A percentile compares a stretch with the other conserved stretches of the same genome.
Conservation (phyloP, 768 basidiomycete species). For the Russula griseocarnosa region DNA sequence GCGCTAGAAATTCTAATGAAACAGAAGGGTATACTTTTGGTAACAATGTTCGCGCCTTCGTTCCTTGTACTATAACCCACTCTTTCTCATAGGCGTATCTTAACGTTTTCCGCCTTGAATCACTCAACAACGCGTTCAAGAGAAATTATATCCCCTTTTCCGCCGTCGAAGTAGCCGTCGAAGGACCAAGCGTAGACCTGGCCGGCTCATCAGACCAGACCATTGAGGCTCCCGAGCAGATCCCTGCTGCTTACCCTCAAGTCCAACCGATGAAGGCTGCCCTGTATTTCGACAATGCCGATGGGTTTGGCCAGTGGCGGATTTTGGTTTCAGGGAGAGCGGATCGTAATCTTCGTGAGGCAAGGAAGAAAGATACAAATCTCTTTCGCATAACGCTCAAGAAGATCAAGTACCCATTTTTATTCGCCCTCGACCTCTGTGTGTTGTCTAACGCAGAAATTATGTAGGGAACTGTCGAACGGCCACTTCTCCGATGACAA, state of each 20-base stretch:
- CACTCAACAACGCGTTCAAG: conserved; percentile 6
- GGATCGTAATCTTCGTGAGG: conserved; percentile 46
- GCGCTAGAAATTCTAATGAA: conserved; percentile 27
- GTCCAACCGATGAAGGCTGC: conserved; percentile 60
- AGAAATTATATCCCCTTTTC: conserved; percentile 13
- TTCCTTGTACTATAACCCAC: background rate
- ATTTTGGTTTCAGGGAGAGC: conserved; percentile 54
- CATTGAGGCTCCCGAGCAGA: conserved; percentile 16
- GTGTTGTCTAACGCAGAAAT: background rate
- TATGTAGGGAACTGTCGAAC: conserved; percentile 57
- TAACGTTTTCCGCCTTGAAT: conserved; percentile 7
- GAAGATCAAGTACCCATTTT: conserved; percentile 53
- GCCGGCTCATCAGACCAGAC: background rate
- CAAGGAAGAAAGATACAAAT: conserved; percentile 43
- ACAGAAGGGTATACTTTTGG: conserved; percentile 33
- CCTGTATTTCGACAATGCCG: conserved; percentile 53
- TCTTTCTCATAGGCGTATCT: conserved; percentile 12
- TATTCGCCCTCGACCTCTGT: background rate
- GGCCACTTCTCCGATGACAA: conserved; percentile 69
- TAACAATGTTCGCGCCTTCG: conserved; percentile 22
- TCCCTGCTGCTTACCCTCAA: conserved; percentile 39
- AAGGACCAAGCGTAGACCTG: background rate
- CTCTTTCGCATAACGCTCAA: conserved; percentile 55
- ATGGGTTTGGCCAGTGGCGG: conserved; percentile 62
- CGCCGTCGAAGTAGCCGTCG: background rate